These are phyloP conservation scores for Bullera alba DNA, from an alignment of 768 basidiomycete species.

Conservation along the genomic window DNA sequence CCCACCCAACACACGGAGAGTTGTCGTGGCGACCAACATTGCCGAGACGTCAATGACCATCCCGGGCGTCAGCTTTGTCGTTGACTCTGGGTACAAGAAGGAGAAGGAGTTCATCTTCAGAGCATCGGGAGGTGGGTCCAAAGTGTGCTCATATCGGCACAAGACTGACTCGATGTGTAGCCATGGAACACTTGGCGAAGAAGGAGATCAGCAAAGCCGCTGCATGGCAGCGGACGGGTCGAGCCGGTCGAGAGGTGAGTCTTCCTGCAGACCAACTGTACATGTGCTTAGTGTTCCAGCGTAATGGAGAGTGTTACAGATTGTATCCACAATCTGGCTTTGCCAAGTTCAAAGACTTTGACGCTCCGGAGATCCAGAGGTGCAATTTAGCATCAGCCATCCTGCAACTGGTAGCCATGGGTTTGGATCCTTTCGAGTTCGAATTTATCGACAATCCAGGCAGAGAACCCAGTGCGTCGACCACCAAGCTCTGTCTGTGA, in stretches of 20 bases:
- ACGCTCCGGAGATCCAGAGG: constrained; percentile 84
- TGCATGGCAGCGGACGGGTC: constrained; percentile 79
- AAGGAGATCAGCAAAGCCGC: constrained; percentile 81
- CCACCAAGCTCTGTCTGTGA: not conserved
- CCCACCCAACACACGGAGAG: constrained; percentile 67
- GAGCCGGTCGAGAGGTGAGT: constrained; percentile 84
- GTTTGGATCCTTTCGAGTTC: constrained; percentile 69
- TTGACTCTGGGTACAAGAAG: constrained; percentile 93
- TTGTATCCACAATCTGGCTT: constrained; percentile 82
- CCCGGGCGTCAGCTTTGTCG: constrained; percentile 87
- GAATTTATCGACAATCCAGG: constrained; percentile 87
- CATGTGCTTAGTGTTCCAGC: constrained; percentile 48
- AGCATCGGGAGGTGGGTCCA: constrained; percentile 58
- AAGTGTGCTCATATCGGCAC: not conserved
- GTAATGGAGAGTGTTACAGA: constrained; percentile 78
- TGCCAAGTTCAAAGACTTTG: constrained; percentile 57
- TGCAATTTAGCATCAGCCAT: constrained; percentile 75
- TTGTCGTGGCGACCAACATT: constrained; percentile 94
- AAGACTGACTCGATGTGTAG: constrained; percentile 48
- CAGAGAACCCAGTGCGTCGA: constrained; percentile 62
- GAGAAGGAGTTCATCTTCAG: constrained; percentile 77
- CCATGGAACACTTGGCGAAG: constrained; percentile 78
- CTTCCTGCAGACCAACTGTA: too few relatives aligned
- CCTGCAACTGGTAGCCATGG: constrained; percentile 77
- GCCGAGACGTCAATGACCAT: constrained; percentile 98